A percentile compares a stretch with the other conserved stretches of the same genome.
Conservation (phyloP, 2,329 filamentous ascomycete genomes). For the Aspergillus puulaauensis region DNA sequence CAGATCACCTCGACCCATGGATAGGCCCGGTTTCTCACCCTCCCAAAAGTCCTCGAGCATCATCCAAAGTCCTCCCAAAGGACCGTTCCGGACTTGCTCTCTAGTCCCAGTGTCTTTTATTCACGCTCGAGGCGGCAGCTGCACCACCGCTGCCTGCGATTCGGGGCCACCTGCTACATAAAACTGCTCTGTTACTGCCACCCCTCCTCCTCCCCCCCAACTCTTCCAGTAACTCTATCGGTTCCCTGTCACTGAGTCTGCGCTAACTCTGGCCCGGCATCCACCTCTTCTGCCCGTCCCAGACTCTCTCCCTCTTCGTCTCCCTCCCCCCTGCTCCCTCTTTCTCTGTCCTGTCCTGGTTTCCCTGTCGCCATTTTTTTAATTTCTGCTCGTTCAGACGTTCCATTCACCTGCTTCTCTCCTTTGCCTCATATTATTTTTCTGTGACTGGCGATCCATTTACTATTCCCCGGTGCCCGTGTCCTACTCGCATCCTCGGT, state of each 20-base stretch:
- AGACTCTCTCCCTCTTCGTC: conserved; percentile 9
- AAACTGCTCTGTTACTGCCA: neutral
- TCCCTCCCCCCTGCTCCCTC: conserved; percentile 20
- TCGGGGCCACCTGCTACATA: neutral
- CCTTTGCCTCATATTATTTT: conserved; percentile 10
- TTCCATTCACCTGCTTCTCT: conserved; percentile 11
- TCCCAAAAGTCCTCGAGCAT: neutral
- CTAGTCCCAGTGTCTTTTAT: neutral
- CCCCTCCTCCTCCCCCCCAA: conserved; percentile 8
- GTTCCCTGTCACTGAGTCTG: conserved; percentile 10
- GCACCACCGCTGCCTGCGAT: no score
- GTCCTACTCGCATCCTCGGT: conserved; percentile 19
- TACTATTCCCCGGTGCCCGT: conserved; percentile 13
- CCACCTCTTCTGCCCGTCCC: conserved; percentile 12
- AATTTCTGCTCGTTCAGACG: conserved; percentile 9
- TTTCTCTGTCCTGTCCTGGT: conserved; percentile 9
- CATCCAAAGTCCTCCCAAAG: conserved; percentile 4
- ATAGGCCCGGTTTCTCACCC: neutral
- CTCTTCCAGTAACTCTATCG: conserved; percentile 15
- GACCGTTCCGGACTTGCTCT: conserved; percentile 14
- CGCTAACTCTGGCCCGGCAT: conserved; percentile 13
- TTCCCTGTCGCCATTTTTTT: conserved; percentile 6
- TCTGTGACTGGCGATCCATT: conserved; percentile 10
- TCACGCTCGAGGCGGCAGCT: neutral
- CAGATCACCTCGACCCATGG: conserved; percentile 4